Evolutionary conservation across 2,329 filamentous ascomycete genomes (phyloP), one percentile per base, ranked within the genome.

Genomic region (Allantophomopsis cytisporea): DNA sequence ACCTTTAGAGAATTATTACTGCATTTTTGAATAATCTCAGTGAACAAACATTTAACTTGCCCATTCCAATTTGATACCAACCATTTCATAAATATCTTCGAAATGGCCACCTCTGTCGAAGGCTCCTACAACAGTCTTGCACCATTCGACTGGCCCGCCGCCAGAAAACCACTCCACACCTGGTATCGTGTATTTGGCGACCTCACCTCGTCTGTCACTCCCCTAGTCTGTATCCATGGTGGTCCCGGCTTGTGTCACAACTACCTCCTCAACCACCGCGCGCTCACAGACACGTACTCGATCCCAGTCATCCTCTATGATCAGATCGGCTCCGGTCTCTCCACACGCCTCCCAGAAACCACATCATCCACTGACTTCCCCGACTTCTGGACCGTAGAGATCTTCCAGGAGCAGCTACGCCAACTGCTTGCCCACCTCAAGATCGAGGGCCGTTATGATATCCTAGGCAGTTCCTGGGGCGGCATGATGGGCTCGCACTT

Each of bases 391-490:
- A 59, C 56, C 0, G 42, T 58, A 0, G 54, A 63, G 5, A 55
- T 72, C 4, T 72, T 70, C 54, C 54, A 61, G 31, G 50, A 49
- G 13, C 68, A 73, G 47, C 58, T 73, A 1, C 58, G 68, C 21
- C 71, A 70, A 41, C 55, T 73, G 1, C 43, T 68, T 6, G 30
- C 45, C 1, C 51, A 60, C 35, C 54, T 73, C 0, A 55, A 53
- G 0, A 56, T 73, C 21, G 47, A 49, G 15, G 39, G 52, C 1
- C 36, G 47, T 0, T 66, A 65, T 41, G 58, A 67, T 43, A 40
- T 72, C 0, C 55, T 64, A 1, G 69, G 69, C 1, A 66, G 73
- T 30, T 65, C 59, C 15, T 73, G 69, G 68, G 68, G 70, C 13
- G 70, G 64, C 0, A 69, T 73, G 64, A 52, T 73, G 0, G 66